Evolutionary conservation across 176 grass and related monocot genomes (phyloP).

Genomic region (Oryza rufipogon): DNA sequence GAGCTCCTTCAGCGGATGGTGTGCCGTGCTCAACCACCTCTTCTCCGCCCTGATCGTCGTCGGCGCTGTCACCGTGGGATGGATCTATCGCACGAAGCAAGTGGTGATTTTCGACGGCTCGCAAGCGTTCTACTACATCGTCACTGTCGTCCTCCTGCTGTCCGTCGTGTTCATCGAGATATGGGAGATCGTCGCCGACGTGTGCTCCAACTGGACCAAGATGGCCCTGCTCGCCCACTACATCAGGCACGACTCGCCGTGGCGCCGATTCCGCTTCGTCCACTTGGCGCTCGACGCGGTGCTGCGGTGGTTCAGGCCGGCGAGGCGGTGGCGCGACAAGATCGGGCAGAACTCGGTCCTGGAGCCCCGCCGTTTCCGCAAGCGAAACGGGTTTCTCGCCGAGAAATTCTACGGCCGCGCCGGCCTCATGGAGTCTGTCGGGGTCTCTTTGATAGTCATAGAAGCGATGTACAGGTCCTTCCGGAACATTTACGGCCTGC

Average conservation of each 20-base stretch:
- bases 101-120: too few species aligned
- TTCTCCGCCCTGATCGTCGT: too few species aligned
- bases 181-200: slow-evolving; percentile 21
- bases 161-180: background rate
- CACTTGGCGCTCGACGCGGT: background rate
- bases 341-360: too few species aligned
- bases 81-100: too few species aligned
- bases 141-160: background rate
- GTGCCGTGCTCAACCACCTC: too few species aligned
- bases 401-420: background rate
- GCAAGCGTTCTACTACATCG: background rate
- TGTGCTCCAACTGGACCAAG: slow-evolving; percentile 37
- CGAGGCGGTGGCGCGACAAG: background rate
- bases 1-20: too few species aligned
- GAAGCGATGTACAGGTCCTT: background rate
- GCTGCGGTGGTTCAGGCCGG: background rate
- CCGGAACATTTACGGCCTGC: background rate
- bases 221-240: slow-evolving; percentile 33
- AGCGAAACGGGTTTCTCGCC: background rate
- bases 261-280: too few species aligned
- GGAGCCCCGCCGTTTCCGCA: slow-evolving; percentile 14
- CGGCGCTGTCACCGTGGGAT: too few species aligned
- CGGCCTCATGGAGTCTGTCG: slow-evolving; percentile 2
- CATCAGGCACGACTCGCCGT: background rate
- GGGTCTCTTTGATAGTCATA: background rate